A percentile compares a stretch with the other conserved stretches of the same genome.
Conservation (phyloP, 129 eudicot genomes). For the Gnaphalium uliginosum region DNA sequence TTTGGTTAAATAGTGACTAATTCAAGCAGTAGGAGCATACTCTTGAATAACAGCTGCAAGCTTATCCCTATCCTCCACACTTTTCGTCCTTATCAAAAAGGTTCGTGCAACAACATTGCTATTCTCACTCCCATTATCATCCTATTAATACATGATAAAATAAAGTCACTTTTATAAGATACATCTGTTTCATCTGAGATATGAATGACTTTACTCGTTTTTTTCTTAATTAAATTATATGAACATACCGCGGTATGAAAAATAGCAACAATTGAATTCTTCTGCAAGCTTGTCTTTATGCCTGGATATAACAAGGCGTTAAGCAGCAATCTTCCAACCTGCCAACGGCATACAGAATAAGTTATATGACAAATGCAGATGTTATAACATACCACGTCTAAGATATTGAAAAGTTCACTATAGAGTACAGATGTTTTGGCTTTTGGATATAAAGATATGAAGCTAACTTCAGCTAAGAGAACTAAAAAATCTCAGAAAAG, state of each 20-base stretch:
- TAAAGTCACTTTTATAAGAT: background rate
- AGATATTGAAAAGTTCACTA: background rate
- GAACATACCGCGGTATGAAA: conserved; percentile 73
- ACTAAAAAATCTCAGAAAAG: background rate
- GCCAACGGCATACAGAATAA: conserved; percentile 28
- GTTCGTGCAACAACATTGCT: conserved; percentile 69
- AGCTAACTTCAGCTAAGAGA: background rate
- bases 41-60: conserved; percentile 79
- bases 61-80: conserved; percentile 80
- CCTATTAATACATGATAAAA: conserved; percentile 40
- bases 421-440: background rate
- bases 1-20: background rate
- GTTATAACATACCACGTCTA: background rate
- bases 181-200: background rate
- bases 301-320: conserved; percentile 88
- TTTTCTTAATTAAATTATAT: background rate
- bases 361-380: background rate
- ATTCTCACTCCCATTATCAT: conserved; percentile 45
- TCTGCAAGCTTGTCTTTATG: conserved; percentile 80
- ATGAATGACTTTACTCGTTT: background rate
- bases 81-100: conserved; percentile 73
- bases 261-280: conserved; percentile 79
- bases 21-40: conserved; percentile 68
- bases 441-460: background rate
- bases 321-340: conserved; percentile 90